A percentile compares a stretch with the other conserved stretches of the same genome.
Conservation (phyloP, 2,329 filamentous ascomycete species). For the Pleoardoris graminearum region DNA sequence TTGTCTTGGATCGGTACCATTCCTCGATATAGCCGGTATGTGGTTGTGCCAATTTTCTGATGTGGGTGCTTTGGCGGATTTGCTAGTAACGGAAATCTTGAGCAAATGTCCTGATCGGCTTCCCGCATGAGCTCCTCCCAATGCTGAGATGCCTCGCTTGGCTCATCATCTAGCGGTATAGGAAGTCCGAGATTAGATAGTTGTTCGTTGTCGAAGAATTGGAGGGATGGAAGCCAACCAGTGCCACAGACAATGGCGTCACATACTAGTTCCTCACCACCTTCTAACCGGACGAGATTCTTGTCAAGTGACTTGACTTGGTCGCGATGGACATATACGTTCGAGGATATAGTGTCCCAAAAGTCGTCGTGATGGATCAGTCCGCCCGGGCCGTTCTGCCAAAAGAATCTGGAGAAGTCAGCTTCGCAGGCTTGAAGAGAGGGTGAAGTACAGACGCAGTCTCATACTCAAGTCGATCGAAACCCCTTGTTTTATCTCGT, state of each 20-base stretch:
- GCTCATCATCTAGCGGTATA: neutral
- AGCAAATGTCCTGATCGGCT: constrained; percentile 11
- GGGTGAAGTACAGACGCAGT: constrained; percentile 6
- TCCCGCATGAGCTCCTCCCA: constrained; percentile 15
- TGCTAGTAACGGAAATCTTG: constrained; percentile 13
- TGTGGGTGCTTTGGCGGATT: constrained; percentile 17
- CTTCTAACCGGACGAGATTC: constrained; percentile 14
- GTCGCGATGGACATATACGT: constrained; percentile 28
- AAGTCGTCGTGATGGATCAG: constrained; percentile 29
- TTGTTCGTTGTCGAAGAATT: constrained; percentile 13
- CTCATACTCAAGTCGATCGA: constrained; percentile 24
- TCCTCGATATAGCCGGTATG: constrained; percentile 21
- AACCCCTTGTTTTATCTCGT: constrained; percentile 4
- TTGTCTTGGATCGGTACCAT: constrained; percentile 18
- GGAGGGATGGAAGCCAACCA: constrained; percentile 21
- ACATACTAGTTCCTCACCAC: constrained; percentile 11
- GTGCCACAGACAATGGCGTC: constrained; percentile 35
- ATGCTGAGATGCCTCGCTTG: constrained; percentile 1
- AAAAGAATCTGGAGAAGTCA: constrained; percentile 14
- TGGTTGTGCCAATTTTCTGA: constrained; percentile 14
- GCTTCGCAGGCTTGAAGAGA: neutral
- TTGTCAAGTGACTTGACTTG: constrained; percentile 18
- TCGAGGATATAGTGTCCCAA: constrained; percentile 24
- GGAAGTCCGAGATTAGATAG: constrained; percentile 14
- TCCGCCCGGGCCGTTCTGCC: constrained; percentile 29